Conservation (phyloP, 1,139 yeast genomes). For the Oligophagozyma castellii region DNA sequence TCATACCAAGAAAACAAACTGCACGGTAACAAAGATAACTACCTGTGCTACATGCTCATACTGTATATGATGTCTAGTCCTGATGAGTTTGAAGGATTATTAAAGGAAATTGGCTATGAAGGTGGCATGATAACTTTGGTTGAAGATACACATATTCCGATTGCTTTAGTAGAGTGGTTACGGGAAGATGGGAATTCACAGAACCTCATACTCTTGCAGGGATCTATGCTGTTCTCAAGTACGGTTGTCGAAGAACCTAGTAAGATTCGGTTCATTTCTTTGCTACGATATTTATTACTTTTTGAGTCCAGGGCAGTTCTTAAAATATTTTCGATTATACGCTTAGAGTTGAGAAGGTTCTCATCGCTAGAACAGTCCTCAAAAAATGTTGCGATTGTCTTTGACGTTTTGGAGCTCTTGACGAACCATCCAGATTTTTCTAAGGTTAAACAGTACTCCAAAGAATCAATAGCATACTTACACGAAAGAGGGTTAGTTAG, state of each 20-base stretch:
- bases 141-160: conserved; percentile 34
- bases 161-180: conserved; percentile 36
- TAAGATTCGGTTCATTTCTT: conserved; percentile 38
- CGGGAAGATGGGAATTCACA: conserved; percentile 31
- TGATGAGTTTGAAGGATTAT: conserved; percentile 33
- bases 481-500: conserved; percentile 23
- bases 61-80: conserved; percentile 39
- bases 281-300: conserved; percentile 33
- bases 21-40: conserved; percentile 11
- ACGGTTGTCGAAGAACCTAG: conserved; percentile 39
- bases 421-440: conserved; percentile 23
- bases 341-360: conserved; percentile 30
- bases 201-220: conserved; percentile 36
- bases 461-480: conserved; percentile 16
- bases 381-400: conserved; percentile 20
- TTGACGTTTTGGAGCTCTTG: conserved; percentile 24
- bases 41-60: conserved; percentile 39
- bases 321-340: conserved; percentile 33
- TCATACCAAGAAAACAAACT: conserved; percentile 25
- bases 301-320: conserved; percentile 28
- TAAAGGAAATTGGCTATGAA: conserved; percentile 35
- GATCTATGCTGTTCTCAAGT: conserved; percentile 37
- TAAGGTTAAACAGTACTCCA: conserved; percentile 10
- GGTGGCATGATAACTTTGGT: conserved; percentile 24
- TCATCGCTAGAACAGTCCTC: conserved; percentile 19